Base-by-base conservation (phyloP, 2,329 filamentous ascomycete species). In the Fusarium sambucinum region DNA sequence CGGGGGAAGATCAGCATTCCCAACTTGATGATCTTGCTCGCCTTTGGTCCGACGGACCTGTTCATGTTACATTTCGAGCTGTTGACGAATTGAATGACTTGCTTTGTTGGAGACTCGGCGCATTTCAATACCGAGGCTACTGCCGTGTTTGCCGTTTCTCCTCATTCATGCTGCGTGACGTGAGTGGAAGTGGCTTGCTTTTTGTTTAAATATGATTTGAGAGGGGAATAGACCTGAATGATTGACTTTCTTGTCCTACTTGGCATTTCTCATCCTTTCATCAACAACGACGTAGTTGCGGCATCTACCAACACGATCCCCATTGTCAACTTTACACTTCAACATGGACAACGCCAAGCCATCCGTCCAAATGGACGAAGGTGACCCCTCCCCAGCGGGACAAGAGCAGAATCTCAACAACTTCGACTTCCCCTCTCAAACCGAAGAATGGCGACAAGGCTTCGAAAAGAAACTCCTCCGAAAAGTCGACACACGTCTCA, bases 401-500 rank as follows among this genome's bases (percentile, higher is more conserved):
- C 47, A 32, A 0, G 72, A 64, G 19, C 53, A 68, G 9, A 59
- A 53, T 9, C 21, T 63, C 25, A 46, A 57, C 12, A 44, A 41
- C 9, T 63, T 63, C 66, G 33, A 65, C 11, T 73, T 73, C 32
- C 48, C 40, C 16, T 32, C 7, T 33, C 62, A 68, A 37, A 64
- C 47, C 6, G 48, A 58, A 42, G 66, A 67, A 59, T 74, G 73
- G 72, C 66, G 54, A 1, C 37, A 45, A 4, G 38, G 63, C 1
- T 60, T 72, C 2, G 70, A 78, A 17, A 77, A 75, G 44, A 75
- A 69, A 51, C 71, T 84, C 5, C 72, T 87, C 32, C 79, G 83
- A 19, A 87, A 87, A 67, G 79, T 87, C 17, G 86, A 88, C 64
- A 21, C 79, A 3, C 81, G 81, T 25, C 76, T 88, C 2, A 80